A percentile compares a stretch with the other conserved stretches of the same genome.
phyloP scores from a whole-genome alignment of 345 rosid species.

The Anastatica hierochuntica region DNA sequence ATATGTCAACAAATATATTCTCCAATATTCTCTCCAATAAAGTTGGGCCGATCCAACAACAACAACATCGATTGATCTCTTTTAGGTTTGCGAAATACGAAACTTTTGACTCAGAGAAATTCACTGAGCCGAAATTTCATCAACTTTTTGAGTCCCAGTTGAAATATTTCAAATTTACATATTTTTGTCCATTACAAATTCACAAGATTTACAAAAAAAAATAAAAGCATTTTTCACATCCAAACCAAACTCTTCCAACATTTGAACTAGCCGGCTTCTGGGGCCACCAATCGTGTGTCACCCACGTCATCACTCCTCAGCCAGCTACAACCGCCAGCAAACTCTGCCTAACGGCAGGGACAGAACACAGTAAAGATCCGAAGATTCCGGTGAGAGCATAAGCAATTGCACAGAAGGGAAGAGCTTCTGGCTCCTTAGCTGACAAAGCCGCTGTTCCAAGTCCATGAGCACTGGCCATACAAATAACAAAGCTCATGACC shows the following conservation, averaged over 20 bases:
- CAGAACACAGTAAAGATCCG: constrained; percentile 75
- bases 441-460: constrained; percentile 96
- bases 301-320: constrained; percentile 26
- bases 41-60: too few relatives aligned
- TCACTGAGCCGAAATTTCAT: too few relatives aligned
- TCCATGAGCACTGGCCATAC: constrained; percentile 76
- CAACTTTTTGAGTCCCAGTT: too few relatives aligned
- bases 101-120: too few relatives aligned
- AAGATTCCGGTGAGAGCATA: constrained; percentile 92
- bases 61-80: too few relatives aligned
- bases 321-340: constrained; percentile 60
- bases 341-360: constrained; percentile 81
- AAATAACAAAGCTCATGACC: too few relatives aligned
- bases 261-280: background rate
- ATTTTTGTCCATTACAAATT: constrained; percentile 4
- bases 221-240: background rate
- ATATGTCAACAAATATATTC: too few relatives aligned
- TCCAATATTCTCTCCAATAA: too few relatives aligned
- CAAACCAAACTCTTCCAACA: background rate
- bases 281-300: background rate
- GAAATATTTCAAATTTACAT: background rate
- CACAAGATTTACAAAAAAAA: constrained; percentile 7
- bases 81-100: too few relatives aligned
- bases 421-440: constrained; percentile 95
- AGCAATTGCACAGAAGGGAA: constrained; percentile 90